Evolutionary conservation across 176 grass and related monocot species (phyloP), one percentile per base, ranked within the genome.

Genomic region (Echinochloa phyllopogon): DNA sequence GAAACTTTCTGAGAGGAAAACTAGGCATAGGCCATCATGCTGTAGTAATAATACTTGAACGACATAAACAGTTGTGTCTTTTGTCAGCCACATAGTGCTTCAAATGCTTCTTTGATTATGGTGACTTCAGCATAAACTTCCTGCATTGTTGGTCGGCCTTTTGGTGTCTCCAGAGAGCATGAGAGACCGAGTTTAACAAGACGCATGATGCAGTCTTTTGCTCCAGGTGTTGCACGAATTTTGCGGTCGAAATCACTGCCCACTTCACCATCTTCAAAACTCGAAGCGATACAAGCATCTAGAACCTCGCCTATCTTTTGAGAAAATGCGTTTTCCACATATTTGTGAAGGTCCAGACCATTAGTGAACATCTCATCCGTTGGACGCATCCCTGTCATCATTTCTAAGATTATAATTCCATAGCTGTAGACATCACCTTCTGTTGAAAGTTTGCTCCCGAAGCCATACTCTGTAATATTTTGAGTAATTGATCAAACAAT

Each of bases 361-460:
- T 90, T 13, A 0, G 67, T 83, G 50, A 93, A 90, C 65, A 85
- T 79, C 17, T 82, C 53, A 64, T 93, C 81, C 0, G 84, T 85
- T 57, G 91, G 91, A 25, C 59, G 29, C 71, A 64, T 89, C 12
- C 58, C 87, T 38, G 84, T 89, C 68, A 93, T 70, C 81, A 93
- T 64, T 83, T 93, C 88, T 47, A 93, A 43, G 36, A 88, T 39
- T 21, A 93, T 65, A 45, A 93, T 66, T 55, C 91, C 91, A 20
- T 85, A 93, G 72, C 81, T 90, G n/a, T 93, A 93, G 33, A 93
- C 73, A 33, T 93, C 91, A 3, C 77, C 85, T 51, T 85, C 61
- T 4, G 21, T 79, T 6, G 91, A 88, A 17, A 82, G 71, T 53
- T 90, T 69, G 29, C 68, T 74, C 49, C 88, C 91, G 12, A 87